These are phyloP conservation scores for Mortierella sp. DNA, from an alignment of 371 early-diverging fungal genomes.

Conservation along the genomic window DNA sequence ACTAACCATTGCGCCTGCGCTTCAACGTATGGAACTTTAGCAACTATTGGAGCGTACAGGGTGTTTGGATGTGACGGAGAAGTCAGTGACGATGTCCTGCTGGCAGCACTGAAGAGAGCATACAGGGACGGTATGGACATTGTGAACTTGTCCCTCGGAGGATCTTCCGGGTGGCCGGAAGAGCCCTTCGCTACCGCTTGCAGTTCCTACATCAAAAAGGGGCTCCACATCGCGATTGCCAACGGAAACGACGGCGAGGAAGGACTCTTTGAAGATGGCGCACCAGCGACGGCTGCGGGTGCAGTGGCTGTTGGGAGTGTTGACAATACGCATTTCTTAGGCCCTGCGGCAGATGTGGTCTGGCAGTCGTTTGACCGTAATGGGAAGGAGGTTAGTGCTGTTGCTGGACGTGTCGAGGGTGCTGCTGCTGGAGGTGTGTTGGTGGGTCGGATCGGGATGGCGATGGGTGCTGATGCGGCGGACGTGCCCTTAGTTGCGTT, in stretches of 20 bases:
- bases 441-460: conserved; percentile 30
- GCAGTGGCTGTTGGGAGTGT: conserved; percentile 81
- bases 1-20: not conserved
- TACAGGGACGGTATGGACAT: conserved; percentile 78
- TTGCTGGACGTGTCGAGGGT: not conserved
- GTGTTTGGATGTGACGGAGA: conserved; percentile 84
- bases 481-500: conserved; percentile 27
- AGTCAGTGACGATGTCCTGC: conserved; percentile 78
- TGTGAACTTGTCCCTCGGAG: conserved; percentile 75
- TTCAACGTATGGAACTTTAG: conserved; percentile 22
- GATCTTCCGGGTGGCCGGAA: conserved; percentile 64
- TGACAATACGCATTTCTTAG: conserved; percentile 66
- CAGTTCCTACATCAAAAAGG: conserved; percentile 58
- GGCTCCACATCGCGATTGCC: conserved; percentile 65
- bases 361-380: conserved; percentile 16
- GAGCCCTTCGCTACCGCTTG: conserved; percentile 61
- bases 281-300: conserved; percentile 74
- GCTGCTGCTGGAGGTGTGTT: not conserved
- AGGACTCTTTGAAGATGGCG: conserved; percentile 72
- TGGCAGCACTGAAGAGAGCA: conserved; percentile 80
- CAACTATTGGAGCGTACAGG: conserved; percentile 75
- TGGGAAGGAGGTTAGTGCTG: not conserved
- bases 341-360: conserved; percentile 35
- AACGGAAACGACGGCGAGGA: conserved; percentile 77
- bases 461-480: conserved; percentile 28